A percentile compares a stretch with the other conserved stretches of the same genome.
phyloP scores from a whole-genome alignment of 495 filamentous ascomycete species.

The Aspergillus sclerotiicarbonarius region DNA sequence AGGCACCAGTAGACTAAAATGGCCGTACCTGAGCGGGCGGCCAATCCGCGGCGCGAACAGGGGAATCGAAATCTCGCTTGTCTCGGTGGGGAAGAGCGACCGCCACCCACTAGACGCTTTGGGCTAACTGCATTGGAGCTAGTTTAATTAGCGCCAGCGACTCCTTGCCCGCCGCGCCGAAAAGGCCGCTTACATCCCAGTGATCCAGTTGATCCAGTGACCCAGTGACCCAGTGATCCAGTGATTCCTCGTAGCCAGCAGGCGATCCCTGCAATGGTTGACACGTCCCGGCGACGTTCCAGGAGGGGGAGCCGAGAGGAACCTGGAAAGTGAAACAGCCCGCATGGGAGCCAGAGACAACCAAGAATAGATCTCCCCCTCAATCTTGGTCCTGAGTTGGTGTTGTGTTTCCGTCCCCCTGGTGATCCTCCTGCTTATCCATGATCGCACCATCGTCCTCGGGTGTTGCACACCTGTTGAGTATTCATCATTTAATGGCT shows the following conservation, averaged over 20 bases:
- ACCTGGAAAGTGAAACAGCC: conserved; percentile 8
- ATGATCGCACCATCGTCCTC: neutral
- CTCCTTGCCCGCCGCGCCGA: conserved; percentile 6
- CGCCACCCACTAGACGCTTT: conserved; percentile 17
- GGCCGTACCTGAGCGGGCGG: conserved; percentile 23
- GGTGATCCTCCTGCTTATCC: neutral
- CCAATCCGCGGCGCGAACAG: conserved; percentile 27
- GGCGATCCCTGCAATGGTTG: conserved; percentile 11
- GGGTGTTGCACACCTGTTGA: neutral
- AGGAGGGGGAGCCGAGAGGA: conserved; percentile 2
- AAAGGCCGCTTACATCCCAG: neutral
- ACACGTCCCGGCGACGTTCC: conserved; percentile 11
- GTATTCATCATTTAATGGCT: neutral
- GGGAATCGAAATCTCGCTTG: conserved; percentile 32
- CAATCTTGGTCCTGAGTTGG: neutral
- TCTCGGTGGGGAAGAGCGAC: conserved; percentile 20
- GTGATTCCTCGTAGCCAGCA: neutral
- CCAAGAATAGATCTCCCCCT: conserved; percentile 4
- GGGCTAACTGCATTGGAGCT: conserved; percentile 9
- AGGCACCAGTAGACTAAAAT: conserved; percentile 23
- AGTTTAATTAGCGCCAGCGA: conserved; percentile 20
- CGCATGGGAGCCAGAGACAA: conserved; percentile 4
- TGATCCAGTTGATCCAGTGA: too few species aligned
- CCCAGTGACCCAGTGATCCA: too few species aligned
- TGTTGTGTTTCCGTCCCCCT: neutral